Base-by-base conservation (phyloP, 441 rosid genomes). In the Raphanus hybrid region DNA sequence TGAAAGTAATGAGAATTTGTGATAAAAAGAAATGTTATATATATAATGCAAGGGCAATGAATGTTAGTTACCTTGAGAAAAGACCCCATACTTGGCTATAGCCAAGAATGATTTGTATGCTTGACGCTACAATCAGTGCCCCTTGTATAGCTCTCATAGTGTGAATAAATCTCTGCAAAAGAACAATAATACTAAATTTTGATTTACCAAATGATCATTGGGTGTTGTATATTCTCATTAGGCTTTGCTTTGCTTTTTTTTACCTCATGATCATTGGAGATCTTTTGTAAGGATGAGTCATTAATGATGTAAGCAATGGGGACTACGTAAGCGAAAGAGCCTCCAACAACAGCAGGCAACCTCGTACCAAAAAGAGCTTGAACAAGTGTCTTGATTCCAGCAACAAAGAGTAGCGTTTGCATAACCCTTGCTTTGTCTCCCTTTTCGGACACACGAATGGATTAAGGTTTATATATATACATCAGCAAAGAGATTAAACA, bases 141-240 rank as follows among this genome's bases (percentile, higher is more conserved):
- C 94, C 94, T 85, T 90, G 94, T 71, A 88, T 84, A 8, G 94
- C 91, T 75, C 88, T 79, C 92, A 90, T 90, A 0, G 94, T 85
- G 57, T 87, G 89, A 78, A 87, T 75, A 83, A 90, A 90, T 74
- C 94, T 88, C 94, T 90, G 82, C 83, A 87, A 79, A 45, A 23
- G 26, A 23, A 23, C 20, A 48, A 75, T 70, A 29, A 79, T 27
- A 61, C 68, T 26, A 77, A 71, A 71, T 52, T 20, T 3, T 52
- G 20, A 62, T 23, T 35, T 18, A 45, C 55, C 8, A 29, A 61
- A 5, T 26, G 14, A 15, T n/a, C 67, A 10, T 27, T 32, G 57
- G 3, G 52, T 26, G 32, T 37, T 15, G 6, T 2, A 8, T 23
- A 62, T 71, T 60, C 58, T 60, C 43, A 66, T 69, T 59, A 45